phyloP scores from a whole-genome alignment of 2,329 filamentous ascomycete species.

The Botrytis tulipae region DNA sequence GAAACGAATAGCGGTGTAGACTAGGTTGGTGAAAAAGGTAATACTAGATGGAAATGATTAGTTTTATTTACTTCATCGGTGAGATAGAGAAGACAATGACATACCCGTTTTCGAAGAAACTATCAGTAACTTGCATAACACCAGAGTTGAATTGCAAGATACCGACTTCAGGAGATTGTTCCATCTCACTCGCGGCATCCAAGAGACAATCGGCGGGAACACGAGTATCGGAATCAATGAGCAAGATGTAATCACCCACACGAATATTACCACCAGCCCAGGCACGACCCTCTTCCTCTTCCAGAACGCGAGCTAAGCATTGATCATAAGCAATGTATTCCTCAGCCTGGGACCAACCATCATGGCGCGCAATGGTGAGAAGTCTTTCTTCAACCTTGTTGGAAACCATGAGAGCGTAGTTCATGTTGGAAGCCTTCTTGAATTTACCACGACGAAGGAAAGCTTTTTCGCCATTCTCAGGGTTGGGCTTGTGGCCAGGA shows the following conservation, averaged over 20 bases:
- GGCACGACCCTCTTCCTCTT: constrained; percentile 62
- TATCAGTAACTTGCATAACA: constrained; percentile 75
- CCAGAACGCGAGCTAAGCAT: constrained; percentile 63
- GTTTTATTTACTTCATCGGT: not conserved
- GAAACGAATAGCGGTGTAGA: constrained; percentile 75
- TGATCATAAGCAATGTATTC: constrained; percentile 65
- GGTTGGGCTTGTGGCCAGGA: constrained; percentile 15
- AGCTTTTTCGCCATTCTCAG: constrained; percentile 31
- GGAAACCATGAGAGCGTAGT: constrained; percentile 43
- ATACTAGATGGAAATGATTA: constrained; percentile 41
- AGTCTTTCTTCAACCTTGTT: constrained; percentile 18
- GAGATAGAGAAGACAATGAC: not conserved
- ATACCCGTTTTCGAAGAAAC: constrained; percentile 64
- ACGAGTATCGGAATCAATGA: constrained; percentile 78
- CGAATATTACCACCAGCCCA: constrained; percentile 86
- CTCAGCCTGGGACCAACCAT: constrained; percentile 65
- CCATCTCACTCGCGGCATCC: constrained; percentile 79
- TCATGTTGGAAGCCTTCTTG: constrained; percentile 53
- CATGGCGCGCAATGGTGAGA: not conserved
- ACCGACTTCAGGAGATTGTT: constrained; percentile 73
- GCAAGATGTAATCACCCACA: constrained; percentile 76
- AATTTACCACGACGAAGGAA: constrained; percentile 56
- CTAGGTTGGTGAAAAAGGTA: constrained; percentile 70
- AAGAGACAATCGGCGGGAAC: constrained; percentile 75
- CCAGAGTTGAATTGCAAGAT: constrained; percentile 77